Percentiles rank a stretch among this genome's conserved stretches.
phyloP scores from a whole-genome alignment of 495 filamentous ascomycete species.

The Ramalina intermedia region DNA sequence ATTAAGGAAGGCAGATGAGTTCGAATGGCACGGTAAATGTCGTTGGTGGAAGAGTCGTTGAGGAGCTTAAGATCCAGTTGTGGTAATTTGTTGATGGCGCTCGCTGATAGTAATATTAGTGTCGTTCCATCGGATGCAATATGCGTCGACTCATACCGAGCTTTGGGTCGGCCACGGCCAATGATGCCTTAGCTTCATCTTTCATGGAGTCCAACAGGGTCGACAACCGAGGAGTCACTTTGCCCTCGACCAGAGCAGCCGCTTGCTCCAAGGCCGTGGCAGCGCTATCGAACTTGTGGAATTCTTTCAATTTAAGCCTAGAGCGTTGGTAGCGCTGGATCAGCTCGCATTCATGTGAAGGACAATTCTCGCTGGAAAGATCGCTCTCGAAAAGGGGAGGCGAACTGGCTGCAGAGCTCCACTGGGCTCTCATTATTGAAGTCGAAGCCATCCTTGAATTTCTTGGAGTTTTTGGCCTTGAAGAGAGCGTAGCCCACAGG shows the following conservation, averaged over 20 bases:
- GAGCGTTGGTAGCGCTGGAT: conserved; percentile 10
- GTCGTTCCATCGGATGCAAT: no score
- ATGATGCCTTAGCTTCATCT: conserved; percentile 91
- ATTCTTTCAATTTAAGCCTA: conserved; percentile 89
- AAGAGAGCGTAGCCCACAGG: conserved; percentile 93
- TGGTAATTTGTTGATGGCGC: conserved; percentile 84
- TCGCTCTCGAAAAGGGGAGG: conserved; percentile 7
- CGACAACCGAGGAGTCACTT: conserved; percentile 84
- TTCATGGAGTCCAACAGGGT: conserved; percentile 77
- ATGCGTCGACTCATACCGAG: conserved; percentile 41
- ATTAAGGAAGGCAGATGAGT: conserved; percentile 81
- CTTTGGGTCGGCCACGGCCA: conserved; percentile 91
- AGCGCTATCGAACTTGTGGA: conserved; percentile 91
- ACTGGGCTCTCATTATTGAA: conserved; percentile 66
- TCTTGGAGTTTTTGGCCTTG: conserved; percentile 96
- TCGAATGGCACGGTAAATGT: conserved; percentile 87
- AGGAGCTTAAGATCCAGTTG: conserved; percentile 70
- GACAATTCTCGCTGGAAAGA: background rate
- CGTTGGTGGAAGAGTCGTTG: conserved; percentile 71
- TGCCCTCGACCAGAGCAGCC: conserved; percentile 74
- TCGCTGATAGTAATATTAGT: conserved; percentile 30
- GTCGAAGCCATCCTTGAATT: conserved; percentile 70
- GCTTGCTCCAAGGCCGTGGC: conserved; percentile 77
- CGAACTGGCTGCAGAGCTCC: conserved; percentile 76
- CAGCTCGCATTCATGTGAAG: conserved; percentile 13